Evolutionary conservation across 371 early-diverging fungal genomes (phyloP).

Genomic region (Conidiobolus incongruus): DNA sequence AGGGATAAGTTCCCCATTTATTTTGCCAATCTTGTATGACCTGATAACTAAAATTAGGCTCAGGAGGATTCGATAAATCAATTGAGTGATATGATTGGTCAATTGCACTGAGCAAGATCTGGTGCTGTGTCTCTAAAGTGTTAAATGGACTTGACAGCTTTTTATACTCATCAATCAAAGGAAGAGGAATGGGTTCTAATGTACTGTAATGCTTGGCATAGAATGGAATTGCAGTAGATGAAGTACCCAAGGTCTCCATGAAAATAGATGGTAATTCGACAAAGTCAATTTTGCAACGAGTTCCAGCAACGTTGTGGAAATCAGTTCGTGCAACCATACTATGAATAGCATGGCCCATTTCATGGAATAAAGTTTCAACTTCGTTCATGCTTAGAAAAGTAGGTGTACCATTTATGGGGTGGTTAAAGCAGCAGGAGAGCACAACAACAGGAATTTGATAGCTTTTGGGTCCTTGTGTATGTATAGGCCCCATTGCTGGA

Average conservation of each 20-base stretch:
- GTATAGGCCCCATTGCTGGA: slow-evolving; percentile 13
- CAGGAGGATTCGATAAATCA: slow-evolving; percentile 5
- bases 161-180: slow-evolving; percentile 21
- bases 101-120: slow-evolving; percentile 66
- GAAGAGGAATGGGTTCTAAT: slow-evolving; percentile 18
- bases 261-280: slow-evolving; percentile 91
- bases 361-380: slow-evolving; percentile 92
- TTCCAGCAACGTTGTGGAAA: slow-evolving; percentile 86
- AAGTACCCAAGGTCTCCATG: slow-evolving; percentile 73
- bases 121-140: slow-evolving; percentile 61
- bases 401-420: slow-evolving; percentile 10
- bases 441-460: slow-evolving; percentile 60
- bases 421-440: slow-evolving; percentile 43
- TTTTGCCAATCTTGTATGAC: neutral
- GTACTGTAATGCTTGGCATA: slow-evolving; percentile 49
- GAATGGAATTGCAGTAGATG: slow-evolving; percentile 36
- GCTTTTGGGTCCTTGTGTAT: slow-evolving; percentile 16
- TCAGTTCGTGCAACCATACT: slow-evolving; percentile 86
- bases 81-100: slow-evolving; percentile 52
- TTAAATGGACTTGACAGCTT: slow-evolving; percentile 22
- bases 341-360: slow-evolving; percentile 97
- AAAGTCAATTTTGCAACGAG: slow-evolving; percentile 85
- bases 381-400: slow-evolving; percentile 41
- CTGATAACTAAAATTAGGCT: neutral
- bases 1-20: slow-evolving; percentile 26